phyloP scores from a whole-genome alignment of 2,329 filamentous ascomycete genomes.

The Anthostomella pinea region DNA sequence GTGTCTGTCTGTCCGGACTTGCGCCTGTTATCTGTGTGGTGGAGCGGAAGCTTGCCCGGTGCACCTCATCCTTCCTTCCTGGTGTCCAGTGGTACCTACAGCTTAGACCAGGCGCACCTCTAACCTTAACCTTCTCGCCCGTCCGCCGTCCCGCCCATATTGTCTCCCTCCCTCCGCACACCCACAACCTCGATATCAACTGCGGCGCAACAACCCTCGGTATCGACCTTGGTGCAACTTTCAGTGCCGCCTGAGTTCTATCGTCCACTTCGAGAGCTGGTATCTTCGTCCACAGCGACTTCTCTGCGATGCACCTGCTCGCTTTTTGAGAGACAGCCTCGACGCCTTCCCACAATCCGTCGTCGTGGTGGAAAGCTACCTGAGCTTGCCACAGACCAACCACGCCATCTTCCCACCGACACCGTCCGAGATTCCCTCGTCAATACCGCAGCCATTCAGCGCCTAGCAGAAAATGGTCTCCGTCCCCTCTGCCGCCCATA shows the following conservation, averaged over 20 bases:
- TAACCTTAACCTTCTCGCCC: neutral
- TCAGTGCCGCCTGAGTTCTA: too few relatives aligned
- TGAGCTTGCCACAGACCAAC: conserved; percentile 9
- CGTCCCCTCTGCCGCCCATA: conserved; percentile 37
- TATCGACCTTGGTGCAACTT: too few relatives aligned
- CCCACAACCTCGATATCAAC: neutral
- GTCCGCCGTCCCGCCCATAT: neutral
- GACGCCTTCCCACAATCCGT: too few relatives aligned
- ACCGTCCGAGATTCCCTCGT: conserved; percentile 1
- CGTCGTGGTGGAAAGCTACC: conserved; percentile 11
- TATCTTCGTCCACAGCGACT: too few relatives aligned
- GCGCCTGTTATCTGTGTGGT: neutral
- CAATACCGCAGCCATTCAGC: conserved; percentile 2
- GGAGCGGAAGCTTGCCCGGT: neutral
- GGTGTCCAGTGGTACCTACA: neutral
- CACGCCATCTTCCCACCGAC: conserved; percentile 1
- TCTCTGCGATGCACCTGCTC: conserved; percentile 26
- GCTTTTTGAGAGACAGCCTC: conserved; percentile 23
- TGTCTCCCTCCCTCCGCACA: neutral
- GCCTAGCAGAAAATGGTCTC: conserved; percentile 36
- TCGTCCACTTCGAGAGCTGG: too few relatives aligned
- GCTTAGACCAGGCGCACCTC: neutral
- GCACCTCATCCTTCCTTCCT: neutral
- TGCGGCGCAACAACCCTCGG: too few relatives aligned
- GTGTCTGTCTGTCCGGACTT: too few relatives aligned